Conservation (phyloP, 2,329 filamentous ascomycete genomes). For the Fusarium foetens region DNA sequence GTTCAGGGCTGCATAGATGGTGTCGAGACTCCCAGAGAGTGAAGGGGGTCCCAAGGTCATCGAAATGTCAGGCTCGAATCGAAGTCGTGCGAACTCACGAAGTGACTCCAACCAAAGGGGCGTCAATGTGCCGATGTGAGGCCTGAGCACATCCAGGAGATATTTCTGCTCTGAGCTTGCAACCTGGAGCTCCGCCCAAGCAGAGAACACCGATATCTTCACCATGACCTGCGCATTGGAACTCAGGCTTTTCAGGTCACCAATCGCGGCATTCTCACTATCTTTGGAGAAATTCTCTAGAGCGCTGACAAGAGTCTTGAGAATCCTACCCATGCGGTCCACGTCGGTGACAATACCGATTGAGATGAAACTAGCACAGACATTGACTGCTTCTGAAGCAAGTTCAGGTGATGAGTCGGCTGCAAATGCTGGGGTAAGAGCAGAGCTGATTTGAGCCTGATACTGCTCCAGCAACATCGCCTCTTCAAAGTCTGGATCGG, state of each 20-base stretch:
- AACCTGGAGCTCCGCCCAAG: constrained; percentile 97
- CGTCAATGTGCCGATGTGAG: constrained; percentile 88
- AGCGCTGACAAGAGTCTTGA: constrained; percentile 90
- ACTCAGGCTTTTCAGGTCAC: constrained; percentile 90
- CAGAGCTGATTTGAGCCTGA: constrained; percentile 97
- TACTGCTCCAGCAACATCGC: constrained; percentile 97
- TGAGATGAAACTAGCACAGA: constrained; percentile 97
- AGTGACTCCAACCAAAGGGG: constrained; percentile 94
- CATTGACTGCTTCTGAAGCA: constrained; percentile 94
- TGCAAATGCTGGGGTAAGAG: constrained; percentile 94
- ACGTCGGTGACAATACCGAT: constrained; percentile 97
- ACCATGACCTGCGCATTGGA: constrained; percentile 99
- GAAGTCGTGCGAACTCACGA: constrained; percentile 89
- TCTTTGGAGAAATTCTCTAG: constrained; percentile 92
- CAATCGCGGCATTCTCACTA: constrained; percentile 84
- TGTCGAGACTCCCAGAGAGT: constrained; percentile 86
- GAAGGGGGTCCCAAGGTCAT: constrained; percentile 85
- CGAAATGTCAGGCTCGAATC: constrained; percentile 97
- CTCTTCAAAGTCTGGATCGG: constrained; percentile 97
- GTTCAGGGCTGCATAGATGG: constrained; percentile 94
- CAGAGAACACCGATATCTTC: constrained; percentile 95
- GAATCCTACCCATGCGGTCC: constrained; percentile 97
- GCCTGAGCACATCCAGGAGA: constrained; percentile 85
- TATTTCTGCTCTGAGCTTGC: constrained; percentile 93
- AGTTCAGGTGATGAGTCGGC: constrained; percentile 95